These are phyloP conservation scores for Cubamyces sp. DNA, from an alignment of 768 basidiomycete species.

Conservation along the genomic window DNA sequence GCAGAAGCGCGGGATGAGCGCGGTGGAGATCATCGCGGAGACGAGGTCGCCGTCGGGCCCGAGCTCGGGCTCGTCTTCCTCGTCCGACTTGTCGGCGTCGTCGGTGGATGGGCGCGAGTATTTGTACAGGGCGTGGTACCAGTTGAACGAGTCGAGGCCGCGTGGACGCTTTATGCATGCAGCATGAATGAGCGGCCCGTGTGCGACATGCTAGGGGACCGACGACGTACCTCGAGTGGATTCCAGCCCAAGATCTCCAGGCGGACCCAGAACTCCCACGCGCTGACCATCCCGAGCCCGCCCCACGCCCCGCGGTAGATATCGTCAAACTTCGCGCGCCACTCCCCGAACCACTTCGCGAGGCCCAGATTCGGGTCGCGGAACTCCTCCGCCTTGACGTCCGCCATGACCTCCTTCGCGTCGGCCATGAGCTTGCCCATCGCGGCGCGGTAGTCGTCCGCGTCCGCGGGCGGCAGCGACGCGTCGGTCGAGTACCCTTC, in stretches of 20 bases:
- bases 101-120: slow-evolving; percentile 62
- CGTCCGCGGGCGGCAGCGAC: slow-evolving; percentile 66
- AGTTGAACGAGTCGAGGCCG: slow-evolving; percentile 78
- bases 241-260: slow-evolving; percentile 89
- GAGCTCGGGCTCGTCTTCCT: slow-evolving; percentile 57
- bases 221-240: slow-evolving; percentile 68
- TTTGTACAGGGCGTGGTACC: slow-evolving; percentile 78
- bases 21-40: slow-evolving; percentile 85
- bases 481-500: slow-evolving; percentile 92
- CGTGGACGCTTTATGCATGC: slow-evolving; percentile 45
- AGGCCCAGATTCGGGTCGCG: slow-evolving; percentile 75
- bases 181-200: background rate
- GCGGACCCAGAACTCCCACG: slow-evolving; percentile 96
- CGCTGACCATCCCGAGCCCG: slow-evolving; percentile 81
- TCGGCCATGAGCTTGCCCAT: slow-evolving; percentile 54
- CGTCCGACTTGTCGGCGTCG: slow-evolving; percentile 37
- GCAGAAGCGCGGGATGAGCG: slow-evolving; percentile 73
- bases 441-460: slow-evolving; percentile 69
- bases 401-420: slow-evolving; percentile 65
- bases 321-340: slow-evolving; percentile 79
- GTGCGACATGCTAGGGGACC: background rate
- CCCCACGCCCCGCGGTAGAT: slow-evolving; percentile 90
- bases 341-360: slow-evolving; percentile 63
- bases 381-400: slow-evolving; percentile 87
- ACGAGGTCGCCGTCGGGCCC: slow-evolving; percentile 89